phyloP scores from a whole-genome alignment of 1,284 basidiomycete genomes.

The Sanguinoderma infundibulare region DNA sequence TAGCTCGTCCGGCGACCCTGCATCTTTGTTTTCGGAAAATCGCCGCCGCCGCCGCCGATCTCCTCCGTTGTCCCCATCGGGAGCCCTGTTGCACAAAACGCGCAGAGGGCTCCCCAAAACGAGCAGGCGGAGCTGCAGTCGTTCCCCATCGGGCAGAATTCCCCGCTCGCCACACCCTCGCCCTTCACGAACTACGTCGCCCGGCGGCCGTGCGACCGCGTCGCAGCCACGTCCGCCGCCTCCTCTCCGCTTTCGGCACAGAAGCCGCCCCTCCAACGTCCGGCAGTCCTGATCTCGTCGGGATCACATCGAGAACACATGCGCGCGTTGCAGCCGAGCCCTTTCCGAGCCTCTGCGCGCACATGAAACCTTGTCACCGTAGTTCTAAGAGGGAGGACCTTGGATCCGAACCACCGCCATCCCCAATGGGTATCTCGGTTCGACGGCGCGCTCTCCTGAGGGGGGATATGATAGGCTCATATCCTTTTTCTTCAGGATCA shows the following conservation, averaged over 20 bases:
- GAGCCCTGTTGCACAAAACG: not conserved
- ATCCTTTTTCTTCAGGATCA: too few species aligned
- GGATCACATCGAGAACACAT: slow-evolving; percentile 13
- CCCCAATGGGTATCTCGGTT: too few species aligned
- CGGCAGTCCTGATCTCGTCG: not conserved
- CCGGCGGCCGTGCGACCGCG: not conserved
- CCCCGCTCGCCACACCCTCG: slow-evolving; percentile 14
- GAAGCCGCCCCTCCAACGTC: not conserved
- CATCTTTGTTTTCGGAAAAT: slow-evolving; percentile 7
- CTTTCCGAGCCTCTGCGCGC: not conserved
- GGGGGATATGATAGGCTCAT: too few species aligned
- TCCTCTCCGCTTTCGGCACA: not conserved
- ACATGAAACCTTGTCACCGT: not conserved
- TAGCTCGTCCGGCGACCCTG: too few species aligned
- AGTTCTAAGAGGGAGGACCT: too few species aligned
- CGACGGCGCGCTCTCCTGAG: too few species aligned
- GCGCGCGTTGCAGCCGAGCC: slow-evolving; percentile 4
- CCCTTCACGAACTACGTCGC: slow-evolving; percentile 7
- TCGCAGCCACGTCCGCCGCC: not conserved
- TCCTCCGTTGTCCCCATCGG: slow-evolving; percentile 7
- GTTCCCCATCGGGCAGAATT: slow-evolving; percentile 12
- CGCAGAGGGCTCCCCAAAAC: not conserved
- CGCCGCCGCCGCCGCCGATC: slow-evolving; percentile 10
- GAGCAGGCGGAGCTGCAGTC: not conserved
- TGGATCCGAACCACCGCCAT: too few species aligned